Conservation (phyloP, 345 rosid genomes). For the Eucalyptus caleyi region DNA sequence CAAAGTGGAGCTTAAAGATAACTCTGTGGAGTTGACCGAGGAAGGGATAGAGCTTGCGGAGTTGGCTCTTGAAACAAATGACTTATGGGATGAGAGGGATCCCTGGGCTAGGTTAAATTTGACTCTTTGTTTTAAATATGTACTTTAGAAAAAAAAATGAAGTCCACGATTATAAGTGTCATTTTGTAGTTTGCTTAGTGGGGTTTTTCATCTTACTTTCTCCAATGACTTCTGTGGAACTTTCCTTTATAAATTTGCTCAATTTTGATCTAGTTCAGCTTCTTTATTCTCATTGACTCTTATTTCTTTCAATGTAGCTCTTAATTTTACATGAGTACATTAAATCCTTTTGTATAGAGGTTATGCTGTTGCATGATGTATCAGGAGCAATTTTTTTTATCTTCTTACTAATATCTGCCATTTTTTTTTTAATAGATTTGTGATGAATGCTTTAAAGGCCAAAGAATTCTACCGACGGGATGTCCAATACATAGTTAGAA, state of each 20-base stretch:
- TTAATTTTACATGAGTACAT: neutral
- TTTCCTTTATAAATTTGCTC: neutral
- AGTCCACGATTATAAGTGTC: neutral
- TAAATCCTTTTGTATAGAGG: neutral
- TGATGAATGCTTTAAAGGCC: conserved; percentile 92
- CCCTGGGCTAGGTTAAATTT: conserved; percentile 88
- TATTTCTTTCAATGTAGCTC: neutral
- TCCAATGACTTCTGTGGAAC: neutral
- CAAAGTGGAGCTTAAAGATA: conserved; percentile 77
- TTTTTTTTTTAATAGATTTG: conserved; percentile 48
- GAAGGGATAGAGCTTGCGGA: conserved; percentile 90
- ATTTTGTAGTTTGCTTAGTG: neutral
- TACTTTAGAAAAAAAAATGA: neutral
- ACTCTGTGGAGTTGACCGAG: conserved; percentile 94
- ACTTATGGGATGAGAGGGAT: conserved; percentile 95
- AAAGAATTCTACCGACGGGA: conserved; percentile 89
- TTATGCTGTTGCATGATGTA: neutral
- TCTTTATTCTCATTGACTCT: neutral
- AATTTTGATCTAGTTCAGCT: neutral
- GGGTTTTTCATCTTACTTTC: neutral
- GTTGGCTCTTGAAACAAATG: conserved; percentile 92
- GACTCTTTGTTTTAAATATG: neutral
- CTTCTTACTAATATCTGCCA: neutral
- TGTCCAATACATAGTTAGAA: conserved; percentile 87
- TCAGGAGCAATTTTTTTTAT: neutral